Evolutionary conservation across 345 rosid genomes (phyloP).

Genomic region (Eucalyptus shirleyi): DNA sequence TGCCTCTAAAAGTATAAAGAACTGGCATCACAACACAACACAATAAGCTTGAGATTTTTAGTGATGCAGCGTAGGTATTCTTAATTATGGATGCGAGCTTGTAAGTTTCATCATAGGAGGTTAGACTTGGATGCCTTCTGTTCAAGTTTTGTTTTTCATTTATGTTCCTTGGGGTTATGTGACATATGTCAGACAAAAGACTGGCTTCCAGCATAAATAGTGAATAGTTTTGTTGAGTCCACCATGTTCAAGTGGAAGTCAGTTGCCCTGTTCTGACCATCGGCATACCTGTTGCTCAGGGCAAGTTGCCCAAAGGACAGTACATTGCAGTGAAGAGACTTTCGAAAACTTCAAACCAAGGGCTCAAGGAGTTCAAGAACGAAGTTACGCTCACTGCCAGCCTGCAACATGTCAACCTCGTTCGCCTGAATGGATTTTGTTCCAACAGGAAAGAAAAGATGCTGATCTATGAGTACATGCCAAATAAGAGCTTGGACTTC

Average conservation of each 20-base stretch:
- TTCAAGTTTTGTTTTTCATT: not conserved
- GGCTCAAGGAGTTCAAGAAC: conserved; percentile 16
- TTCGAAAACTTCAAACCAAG: conserved; percentile 19
- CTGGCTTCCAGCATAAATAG: no score
- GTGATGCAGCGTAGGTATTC: no score
- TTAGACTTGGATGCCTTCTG: not conserved
- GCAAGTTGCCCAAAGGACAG: conserved; percentile 5
- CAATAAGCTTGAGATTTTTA: no score
- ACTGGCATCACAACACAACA: no score
- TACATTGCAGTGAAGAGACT: conserved; percentile 33
- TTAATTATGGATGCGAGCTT: no score
- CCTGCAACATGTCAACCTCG: conserved; percentile 27
- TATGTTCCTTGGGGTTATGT: not conserved
- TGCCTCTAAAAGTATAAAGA: no score
- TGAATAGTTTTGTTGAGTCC: not conserved
- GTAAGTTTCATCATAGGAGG: no score
- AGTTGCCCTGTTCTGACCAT: not conserved
- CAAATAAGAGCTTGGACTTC: conserved; percentile 17
- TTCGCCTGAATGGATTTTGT: conserved; percentile 16
- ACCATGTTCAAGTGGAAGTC: not conserved
- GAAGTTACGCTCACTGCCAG: conserved; percentile 23
- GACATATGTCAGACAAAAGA: not conserved
- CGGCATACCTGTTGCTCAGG: not conserved
- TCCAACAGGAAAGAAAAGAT: conserved; percentile 16
- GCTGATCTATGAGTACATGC: conserved; percentile 27